phyloP scores from a whole-genome alignment of 176 grass and related monocot genomes.

The Bonia amplexicaulis region DNA sequence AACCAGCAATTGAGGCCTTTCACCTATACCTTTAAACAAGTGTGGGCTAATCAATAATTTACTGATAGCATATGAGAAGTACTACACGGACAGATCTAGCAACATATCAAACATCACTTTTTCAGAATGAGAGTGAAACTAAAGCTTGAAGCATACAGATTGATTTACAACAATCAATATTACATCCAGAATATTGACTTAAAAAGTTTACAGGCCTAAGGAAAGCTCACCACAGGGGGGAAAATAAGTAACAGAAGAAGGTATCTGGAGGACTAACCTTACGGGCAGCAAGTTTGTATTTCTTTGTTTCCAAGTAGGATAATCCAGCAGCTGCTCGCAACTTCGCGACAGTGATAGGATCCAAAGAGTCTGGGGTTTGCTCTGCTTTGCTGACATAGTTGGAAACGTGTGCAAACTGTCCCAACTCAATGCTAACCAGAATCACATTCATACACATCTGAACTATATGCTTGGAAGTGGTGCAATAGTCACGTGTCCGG shows the following conservation, averaged over 20 bases:
- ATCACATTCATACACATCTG: constrained; percentile 99
- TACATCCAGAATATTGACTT: neutral
- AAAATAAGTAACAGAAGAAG: neutral
- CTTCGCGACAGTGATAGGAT: constrained; percentile 49
- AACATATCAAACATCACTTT: neutral
- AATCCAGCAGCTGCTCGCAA: constrained; percentile 80
- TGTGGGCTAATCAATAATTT: neutral
- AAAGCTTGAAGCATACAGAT: neutral
- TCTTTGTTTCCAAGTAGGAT: constrained; percentile 79
- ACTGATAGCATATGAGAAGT: neutral
- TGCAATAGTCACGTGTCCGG: constrained; percentile 94
- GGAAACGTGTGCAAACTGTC: constrained; percentile 77
- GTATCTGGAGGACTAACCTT: constrained; percentile 52
- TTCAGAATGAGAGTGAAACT: neutral
- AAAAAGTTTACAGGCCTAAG: neutral
- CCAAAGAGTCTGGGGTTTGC: constrained; percentile 61
- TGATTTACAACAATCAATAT: neutral
- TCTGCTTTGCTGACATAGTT: constrained; percentile 95
- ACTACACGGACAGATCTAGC: neutral
- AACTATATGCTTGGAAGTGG: constrained; percentile 94
- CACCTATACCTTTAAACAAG: neutral
- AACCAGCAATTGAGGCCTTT: neutral
- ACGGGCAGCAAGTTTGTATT: constrained; percentile 91
- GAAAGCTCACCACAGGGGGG: neutral
- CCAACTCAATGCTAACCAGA: constrained; percentile 86